Evolutionary conservation across 176 grass and related monocot genomes (phyloP).

Genomic region (Rhipidocladum racemiflorum): DNA sequence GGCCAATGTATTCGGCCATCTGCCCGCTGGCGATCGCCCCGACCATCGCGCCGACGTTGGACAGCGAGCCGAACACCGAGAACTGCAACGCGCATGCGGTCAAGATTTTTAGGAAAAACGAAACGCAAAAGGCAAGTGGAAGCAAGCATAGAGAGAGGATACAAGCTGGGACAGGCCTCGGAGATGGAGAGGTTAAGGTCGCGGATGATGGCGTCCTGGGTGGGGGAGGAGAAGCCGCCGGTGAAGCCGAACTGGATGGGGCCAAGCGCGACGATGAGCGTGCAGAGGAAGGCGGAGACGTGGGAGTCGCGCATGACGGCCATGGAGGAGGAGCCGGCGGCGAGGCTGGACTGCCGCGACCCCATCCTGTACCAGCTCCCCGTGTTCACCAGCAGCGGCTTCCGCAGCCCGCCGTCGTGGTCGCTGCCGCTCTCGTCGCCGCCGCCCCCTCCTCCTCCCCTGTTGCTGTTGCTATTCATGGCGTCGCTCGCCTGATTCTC

Average conservation of each 20-base stretch:
- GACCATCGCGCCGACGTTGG: conserved; percentile 94
- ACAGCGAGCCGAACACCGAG: conserved; percentile 89
- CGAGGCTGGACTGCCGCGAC: conserved; percentile 72
- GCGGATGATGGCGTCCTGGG: conserved; percentile 67
- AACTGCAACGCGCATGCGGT: conserved; percentile 36
- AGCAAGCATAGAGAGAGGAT: neutral
- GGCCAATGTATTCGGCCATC: conserved; percentile 86
- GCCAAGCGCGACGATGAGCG: conserved; percentile 84
- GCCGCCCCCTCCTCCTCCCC: conserved; percentile 29
- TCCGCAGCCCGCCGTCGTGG: conserved; percentile 44
- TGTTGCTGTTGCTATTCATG: conserved; percentile 22
- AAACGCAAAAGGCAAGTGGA: neutral
- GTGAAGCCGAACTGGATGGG: conserved; percentile 99
- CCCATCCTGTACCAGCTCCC: conserved; percentile 97
- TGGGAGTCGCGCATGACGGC: conserved; percentile 57
- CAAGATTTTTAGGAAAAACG: neutral
- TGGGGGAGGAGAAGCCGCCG: conserved; percentile 79
- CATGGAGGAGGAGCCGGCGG: conserved; percentile 60
- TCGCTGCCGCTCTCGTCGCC: conserved; percentile 60
- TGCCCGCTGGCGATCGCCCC: conserved; percentile 88
- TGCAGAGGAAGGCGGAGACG: conserved; percentile 92
- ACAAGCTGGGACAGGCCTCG: conserved; percentile 30
- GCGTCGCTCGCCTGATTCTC: neutral
- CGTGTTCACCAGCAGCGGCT: conserved; percentile 72
- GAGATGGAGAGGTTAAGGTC: conserved; percentile 82